phyloP scores from a whole-genome alignment of 225 moss, liverwort and hornwort genomes.

The Asterella californica region DNA sequence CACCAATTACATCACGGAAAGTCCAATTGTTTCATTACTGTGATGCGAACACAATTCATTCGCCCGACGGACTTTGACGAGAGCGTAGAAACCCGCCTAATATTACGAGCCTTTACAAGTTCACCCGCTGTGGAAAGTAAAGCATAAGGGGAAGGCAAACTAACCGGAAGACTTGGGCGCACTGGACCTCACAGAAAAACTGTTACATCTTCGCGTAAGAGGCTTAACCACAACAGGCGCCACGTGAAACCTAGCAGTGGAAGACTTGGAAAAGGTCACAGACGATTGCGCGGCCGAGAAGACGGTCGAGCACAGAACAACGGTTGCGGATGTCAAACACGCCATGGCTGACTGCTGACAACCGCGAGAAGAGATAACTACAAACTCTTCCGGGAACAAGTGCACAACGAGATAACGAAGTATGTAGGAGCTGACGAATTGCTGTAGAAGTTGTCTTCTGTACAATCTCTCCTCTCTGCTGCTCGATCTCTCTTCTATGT shows the following conservation, averaged over 20 bases:
- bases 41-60: too few species aligned
- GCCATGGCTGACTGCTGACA: conserved; percentile 14
- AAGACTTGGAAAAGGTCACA: conserved; percentile 15
- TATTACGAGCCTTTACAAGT: too few species aligned
- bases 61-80: too few species aligned
- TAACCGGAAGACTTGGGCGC: conserved; percentile 11
- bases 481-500: not conserved
- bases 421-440: not conserved
- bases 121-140: not conserved
- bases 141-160: not conserved
- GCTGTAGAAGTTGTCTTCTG: not conserved
- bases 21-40: too few species aligned
- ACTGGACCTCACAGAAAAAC: not conserved
- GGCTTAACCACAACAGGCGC: conserved; percentile 3
- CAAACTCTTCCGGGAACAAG: not conserved
- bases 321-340: conserved; percentile 17
- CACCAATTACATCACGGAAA: too few species aligned
- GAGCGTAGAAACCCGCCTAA: too few species aligned
- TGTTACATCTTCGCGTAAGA: not conserved
- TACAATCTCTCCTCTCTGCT: not conserved
- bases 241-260: conserved; percentile 6
- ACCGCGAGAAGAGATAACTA: not conserved
- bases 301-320: conserved; percentile 8
- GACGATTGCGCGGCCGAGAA: not conserved
- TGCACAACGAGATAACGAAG: not conserved